A percentile compares a stretch with the other conserved stretches of the same genome.
Evolutionary conservation across 139 green algal species (phyloP).

Genomic region (Diplosphaera chodatii): DNA sequence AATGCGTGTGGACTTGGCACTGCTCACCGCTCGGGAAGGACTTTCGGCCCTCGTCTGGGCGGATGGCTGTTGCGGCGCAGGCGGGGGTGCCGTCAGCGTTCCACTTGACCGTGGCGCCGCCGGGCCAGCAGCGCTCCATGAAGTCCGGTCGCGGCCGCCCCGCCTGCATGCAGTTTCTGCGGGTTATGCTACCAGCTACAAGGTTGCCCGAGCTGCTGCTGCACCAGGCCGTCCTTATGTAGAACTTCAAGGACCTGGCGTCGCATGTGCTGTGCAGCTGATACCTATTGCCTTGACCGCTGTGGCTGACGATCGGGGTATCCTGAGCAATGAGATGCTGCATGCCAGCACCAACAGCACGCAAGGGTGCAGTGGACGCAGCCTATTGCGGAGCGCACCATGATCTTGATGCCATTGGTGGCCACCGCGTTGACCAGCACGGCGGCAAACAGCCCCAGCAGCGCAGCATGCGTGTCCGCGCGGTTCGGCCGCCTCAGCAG

Average conservation of each 20-base stretch:
- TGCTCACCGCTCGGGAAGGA: conserved; percentile 49
- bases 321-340: too few relatives aligned
- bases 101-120: conserved; percentile 7
- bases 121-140: conserved; percentile 48
- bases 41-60: conserved; percentile 47
- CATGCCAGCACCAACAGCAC: too few relatives aligned
- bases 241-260: too few relatives aligned
- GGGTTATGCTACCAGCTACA: too few relatives aligned
- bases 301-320: too few relatives aligned
- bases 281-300: too few relatives aligned
- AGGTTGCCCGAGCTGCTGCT: too few relatives aligned
- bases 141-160: conserved; percentile 49
- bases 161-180: conserved; percentile 18
- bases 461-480: conserved; percentile 15
- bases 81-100: conserved; percentile 15
- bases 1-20: too few relatives aligned
- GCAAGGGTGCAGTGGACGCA: too few relatives aligned
- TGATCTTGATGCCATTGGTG: conserved; percentile 33
- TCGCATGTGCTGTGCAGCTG: too few relatives aligned
- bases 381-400: too few relatives aligned
- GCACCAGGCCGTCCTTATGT: too few relatives aligned
- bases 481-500: not conserved
- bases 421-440: conserved; percentile 12
- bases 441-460: not conserved
- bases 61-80: conserved; percentile 21